These are phyloP conservation scores for Bolboschoenoplectus hybrid DNA, from an alignment of 202 grass and related monocot species.

Conservation along the genomic window DNA sequence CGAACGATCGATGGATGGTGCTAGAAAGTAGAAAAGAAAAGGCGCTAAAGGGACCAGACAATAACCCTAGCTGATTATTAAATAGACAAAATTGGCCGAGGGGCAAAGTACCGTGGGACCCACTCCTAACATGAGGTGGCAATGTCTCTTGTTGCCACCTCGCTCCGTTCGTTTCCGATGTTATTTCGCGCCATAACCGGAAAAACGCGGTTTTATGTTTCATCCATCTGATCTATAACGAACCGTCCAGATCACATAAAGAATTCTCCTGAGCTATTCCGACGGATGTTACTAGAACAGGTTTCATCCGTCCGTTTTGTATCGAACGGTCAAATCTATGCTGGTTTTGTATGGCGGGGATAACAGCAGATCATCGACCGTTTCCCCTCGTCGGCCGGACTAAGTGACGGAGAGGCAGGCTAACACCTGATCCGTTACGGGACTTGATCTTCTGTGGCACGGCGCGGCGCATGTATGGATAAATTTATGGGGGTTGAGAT, in stretches of 20 bases:
- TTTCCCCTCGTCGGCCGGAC: not conserved
- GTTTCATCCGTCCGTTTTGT: accelerated
- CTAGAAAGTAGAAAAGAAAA: not conserved
- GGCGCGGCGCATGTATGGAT: no score
- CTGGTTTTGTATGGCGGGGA: no score
- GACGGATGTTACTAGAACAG: not conserved
- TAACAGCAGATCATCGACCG: not conserved
- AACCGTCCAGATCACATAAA: not conserved
- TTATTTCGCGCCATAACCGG: not conserved
- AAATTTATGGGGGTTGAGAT: no score
- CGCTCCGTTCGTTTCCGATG: not conserved
- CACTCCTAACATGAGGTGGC: not conserved
- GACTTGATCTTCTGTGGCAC: no score
- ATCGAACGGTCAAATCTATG: not conserved
- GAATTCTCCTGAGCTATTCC: not conserved
- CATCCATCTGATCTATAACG: not conserved
- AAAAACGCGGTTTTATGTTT: not conserved
- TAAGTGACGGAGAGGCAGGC: not conserved
- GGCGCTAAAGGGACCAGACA: not conserved
- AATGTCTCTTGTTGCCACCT: not conserved
- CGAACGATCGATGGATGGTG: not conserved
- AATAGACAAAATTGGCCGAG: not conserved
- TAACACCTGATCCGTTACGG: not conserved
- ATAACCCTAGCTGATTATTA: not conserved
- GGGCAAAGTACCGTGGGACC: not conserved